Base-by-base conservation (phyloP, 2,329 filamentous ascomycete genomes). In the Pseudopyricularia cyperi region DNA sequence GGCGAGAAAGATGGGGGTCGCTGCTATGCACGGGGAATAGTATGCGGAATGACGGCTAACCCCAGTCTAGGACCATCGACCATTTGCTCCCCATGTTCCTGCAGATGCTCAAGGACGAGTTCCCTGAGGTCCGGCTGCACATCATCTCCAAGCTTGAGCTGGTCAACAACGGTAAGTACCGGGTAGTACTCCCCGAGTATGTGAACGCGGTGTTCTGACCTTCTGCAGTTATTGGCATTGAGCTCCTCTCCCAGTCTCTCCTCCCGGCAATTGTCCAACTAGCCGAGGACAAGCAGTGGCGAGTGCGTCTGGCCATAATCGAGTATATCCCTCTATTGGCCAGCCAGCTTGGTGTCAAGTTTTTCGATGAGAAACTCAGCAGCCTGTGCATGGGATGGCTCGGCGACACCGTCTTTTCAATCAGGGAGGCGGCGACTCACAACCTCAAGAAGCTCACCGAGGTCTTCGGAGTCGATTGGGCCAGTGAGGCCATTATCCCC, bases 61-160 rank as follows among this genome's bases (percentile, higher is more conserved):
- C 14, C 26, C 48, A 14, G 26, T n/a, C 1, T 58, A 93, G 88
- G 69, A 98, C 93, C 30, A 97, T 95, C 59, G 85, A 93, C 60
- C 93, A 98, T 66, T 82, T 98, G 46, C 80, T 98, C 46, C 93
- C 93, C 52, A 98, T 98, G 91, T 97, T 98, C 70, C 77, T 98
- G 52, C 88, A 95, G 68, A 98, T 98, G 93, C 83, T 98, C 62
- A 98, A 97, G 77, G 93, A 98, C 63, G 93, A 98, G 65, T 97
- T 96, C 68, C 93, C 93, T 22, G 93, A 98, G 66, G 93, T 98
- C 50, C 86, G 93, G 56, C 82, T 98, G 54, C 95, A 98, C 71
- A 98, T 98, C 67, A 98, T 98, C 64, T 97, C 93, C n/a, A 98
- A 98, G 71, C 82, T 98, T 52, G 94, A 98, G 72, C 80, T 94